Evolutionary conservation across 2,329 filamentous ascomycete species (phyloP), one percentile per base, ranked within the genome.

Genomic region (Aciculosporium take): DNA sequence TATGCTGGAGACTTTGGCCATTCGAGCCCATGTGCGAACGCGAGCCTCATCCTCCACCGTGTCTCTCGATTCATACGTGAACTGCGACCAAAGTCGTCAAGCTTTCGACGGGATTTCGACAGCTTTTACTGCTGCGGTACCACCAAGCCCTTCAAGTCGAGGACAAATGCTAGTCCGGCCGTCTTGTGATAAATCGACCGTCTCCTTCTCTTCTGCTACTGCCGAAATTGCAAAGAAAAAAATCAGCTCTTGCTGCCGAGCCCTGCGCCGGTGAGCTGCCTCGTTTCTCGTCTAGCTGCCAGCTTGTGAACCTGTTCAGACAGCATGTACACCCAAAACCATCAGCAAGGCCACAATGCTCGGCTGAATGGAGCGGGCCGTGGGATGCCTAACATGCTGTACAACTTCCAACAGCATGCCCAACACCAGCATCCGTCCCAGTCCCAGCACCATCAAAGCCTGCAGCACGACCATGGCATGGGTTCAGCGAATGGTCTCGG

Each of bases 301-400:
- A 43, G 45, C 42, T 42, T 37, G 42, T 44, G 45, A 49, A 41
- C 45, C 44, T 46, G 15, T 18, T 32, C 51, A n/a, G 41, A 49
- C 61, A 70, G 71, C 59, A 87, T 87, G 82, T 87, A 81, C 69
- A 77, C 76, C 56, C 79, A 84, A 61, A 71, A 70, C 57, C 78
- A 74, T 58, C 78, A 83, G 58, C 78, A 80, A 64, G 76, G 77
- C 59, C 82, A 85, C 59, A 79, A 79, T 66, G 74, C 74, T 64
- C 79, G 84, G 64, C 73, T 86, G 62, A 87, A 86, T 56, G 61
- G 61, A 64, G 58, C 57, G 46, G 61, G 61, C 25, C 58, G 61
- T 48, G 81, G 80, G 53, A 76, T 76, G 48, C 72, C 73, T 23
- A 69, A 68, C 48, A 68, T 86, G 66, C 71, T 80, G 55, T 84